A percentile compares a stretch with the other conserved stretches of the same genome.
Conservation (phyloP, 805 yeast genomes). For the Candida lessepsii region DNA sequence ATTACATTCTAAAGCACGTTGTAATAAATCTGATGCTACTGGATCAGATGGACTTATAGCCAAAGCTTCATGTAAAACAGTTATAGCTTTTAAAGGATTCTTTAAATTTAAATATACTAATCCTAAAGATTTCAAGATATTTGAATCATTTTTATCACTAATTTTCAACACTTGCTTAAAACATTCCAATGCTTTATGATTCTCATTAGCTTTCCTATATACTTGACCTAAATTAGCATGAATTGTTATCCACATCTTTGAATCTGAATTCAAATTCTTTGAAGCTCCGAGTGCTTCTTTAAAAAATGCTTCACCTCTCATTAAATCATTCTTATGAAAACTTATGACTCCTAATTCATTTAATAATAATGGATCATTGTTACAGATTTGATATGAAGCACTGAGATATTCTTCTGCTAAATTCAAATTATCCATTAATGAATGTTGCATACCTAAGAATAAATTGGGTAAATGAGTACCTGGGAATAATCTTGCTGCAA, state of each 20-base stretch:
- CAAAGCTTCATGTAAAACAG: slow-evolving; percentile 74
- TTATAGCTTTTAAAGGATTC: slow-evolving; percentile 64
- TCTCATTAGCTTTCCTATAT: slow-evolving; percentile 62
- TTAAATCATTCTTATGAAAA: slow-evolving; percentile 69
- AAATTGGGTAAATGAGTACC: slow-evolving; percentile 88
- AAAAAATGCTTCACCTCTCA: slow-evolving; percentile 68
- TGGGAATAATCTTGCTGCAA: slow-evolving; percentile 87
- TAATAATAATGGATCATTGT: slow-evolving; percentile 79
- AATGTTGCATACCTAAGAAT: slow-evolving; percentile 93
- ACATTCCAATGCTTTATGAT: slow-evolving; percentile 66
- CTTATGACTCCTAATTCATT: slow-evolving; percentile 93
- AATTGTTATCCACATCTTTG: slow-evolving; percentile 81
- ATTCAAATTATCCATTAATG: slow-evolving; percentile 78
- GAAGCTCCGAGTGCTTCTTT: slow-evolving; percentile 71
- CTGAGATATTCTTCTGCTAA: slow-evolving; percentile 83
- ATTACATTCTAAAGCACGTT: slow-evolving; percentile 72
- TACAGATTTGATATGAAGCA: slow-evolving; percentile 74
- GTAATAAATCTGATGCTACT: slow-evolving; percentile 76
- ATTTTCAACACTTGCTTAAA: slow-evolving; percentile 74
- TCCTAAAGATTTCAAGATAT: slow-evolving; percentile 81
- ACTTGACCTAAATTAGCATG: slow-evolving; percentile 89
- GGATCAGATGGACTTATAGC: slow-evolving; percentile 79
- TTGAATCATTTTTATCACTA: slow-evolving; percentile 65
- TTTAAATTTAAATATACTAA: slow-evolving; percentile 73
- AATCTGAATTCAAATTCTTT: slow-evolving; percentile 66